Evolutionary conservation across 768 basidiomycete genomes (phyloP).

Genomic region (Rhodocollybia butyracea): DNA sequence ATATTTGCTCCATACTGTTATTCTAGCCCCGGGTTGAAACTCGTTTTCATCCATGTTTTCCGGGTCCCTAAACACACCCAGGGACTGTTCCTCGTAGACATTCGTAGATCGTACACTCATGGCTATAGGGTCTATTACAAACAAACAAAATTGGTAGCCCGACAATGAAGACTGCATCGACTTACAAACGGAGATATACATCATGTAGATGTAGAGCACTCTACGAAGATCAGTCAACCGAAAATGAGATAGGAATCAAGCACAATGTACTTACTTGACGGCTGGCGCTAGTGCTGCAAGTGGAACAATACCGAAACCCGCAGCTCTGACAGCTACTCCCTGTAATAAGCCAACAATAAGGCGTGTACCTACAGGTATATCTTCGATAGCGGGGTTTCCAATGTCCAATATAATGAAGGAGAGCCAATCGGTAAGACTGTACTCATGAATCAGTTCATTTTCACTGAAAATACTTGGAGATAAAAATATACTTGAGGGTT

Average conservation of each 20-base stretch:
- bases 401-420: conserved; percentile 89
- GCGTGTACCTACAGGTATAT: conserved; percentile 68
- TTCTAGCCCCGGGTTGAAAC: conserved; percentile 45
- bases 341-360: conserved; percentile 78
- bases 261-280: conserved; percentile 62
- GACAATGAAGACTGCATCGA: conserved; percentile 15
- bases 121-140: conserved; percentile 63
- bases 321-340: conserved; percentile 76
- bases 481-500: conserved; percentile 53
- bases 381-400: conserved; percentile 63
- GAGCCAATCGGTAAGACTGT: conserved; percentile 81
- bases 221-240: conserved; percentile 32
- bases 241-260: conserved; percentile 7
- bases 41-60: conserved; percentile 43
- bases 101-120: conserved; percentile 92
- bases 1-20: conserved; percentile 72
- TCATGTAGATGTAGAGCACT: conserved; percentile 89
- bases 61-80: conserved; percentile 68
- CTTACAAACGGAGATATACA: conserved; percentile 85
- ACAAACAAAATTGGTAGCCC: not conserved
- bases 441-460: not conserved
- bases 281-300: conserved; percentile 80
- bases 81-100: conserved; percentile 90
- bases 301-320: conserved; percentile 81
- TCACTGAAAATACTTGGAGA: not conserved